These are phyloP conservation scores for Oropetium thomaeum DNA, from an alignment of 176 grass and related monocot species.

Conservation along the genomic window DNA sequence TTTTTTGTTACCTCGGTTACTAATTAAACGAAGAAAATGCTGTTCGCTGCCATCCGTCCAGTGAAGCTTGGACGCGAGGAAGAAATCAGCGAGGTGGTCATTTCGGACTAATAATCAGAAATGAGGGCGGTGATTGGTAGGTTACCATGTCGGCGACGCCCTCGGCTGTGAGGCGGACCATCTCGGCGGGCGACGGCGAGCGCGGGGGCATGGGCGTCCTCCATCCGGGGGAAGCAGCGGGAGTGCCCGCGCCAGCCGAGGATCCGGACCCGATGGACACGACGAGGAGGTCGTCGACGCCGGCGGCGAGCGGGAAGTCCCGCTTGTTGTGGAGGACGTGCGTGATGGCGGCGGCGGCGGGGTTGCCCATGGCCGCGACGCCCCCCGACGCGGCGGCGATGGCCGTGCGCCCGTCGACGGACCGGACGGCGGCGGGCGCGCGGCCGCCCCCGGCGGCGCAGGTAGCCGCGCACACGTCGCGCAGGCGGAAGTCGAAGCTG, in stretches of 20 bases:
- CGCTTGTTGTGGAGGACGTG: conserved; percentile 89
- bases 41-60: neutral
- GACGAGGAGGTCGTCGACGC: conserved; percentile 75
- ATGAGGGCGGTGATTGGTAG: neutral
- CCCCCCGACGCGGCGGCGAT: conserved; percentile 59
- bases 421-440: neutral
- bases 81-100: neutral
- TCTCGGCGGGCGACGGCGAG: conserved; percentile 50
- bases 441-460: conserved; percentile 25
- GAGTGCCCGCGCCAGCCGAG: neutral
- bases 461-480: conserved; percentile 85
- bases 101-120: too few relatives aligned
- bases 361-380: conserved; percentile 73
- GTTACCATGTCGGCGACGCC: conserved; percentile 84
- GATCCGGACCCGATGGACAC: conserved; percentile 64
- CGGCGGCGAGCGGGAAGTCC: conserved; percentile 77
- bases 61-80: neutral
- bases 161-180: conserved; percentile 71
- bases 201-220: conserved; percentile 32
- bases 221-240: conserved; percentile 22
- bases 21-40: neutral
- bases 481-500: conserved; percentile 81
- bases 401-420: conserved; percentile 48
- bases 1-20: neutral
- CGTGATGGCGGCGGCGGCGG: conserved; percentile 70